Evolutionary conservation across 306 rosid genomes (phyloP), one percentile per base, ranked within the genome.

Genomic region (Quercus wislizeni): DNA sequence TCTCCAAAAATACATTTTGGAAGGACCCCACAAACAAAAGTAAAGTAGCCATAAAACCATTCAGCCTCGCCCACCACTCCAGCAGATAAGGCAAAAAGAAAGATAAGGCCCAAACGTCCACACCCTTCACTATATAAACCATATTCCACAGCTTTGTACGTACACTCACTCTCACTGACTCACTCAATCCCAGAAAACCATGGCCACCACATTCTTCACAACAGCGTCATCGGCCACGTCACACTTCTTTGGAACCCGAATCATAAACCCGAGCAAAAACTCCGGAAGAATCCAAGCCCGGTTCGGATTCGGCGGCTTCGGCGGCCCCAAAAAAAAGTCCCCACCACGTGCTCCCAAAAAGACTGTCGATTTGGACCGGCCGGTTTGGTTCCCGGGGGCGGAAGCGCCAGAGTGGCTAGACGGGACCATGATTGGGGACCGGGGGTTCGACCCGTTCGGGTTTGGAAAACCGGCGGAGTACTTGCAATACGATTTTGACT

Each of bases 341-440:
- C 54, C 80, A 1, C 67, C 90, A 1, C 82, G 81, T 0, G 78
- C 90, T 11, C 82, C 83, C 9, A 87, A 87, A 8, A 41, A 41
- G 46, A 41, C 46, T 41, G 46, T 41, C 46, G 2, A 41, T 9
- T 55, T 69, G 5, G 90, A 81, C 11, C 65, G 92, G 0, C 92
- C 76, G 1, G 88, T 93, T 23, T 93, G 97, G 97, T 81, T 86
- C 38, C 96, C 97, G 0, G 85, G 85, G 0, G 93, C 88, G 0
- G 27, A 89, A 30, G 81, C 87, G 2, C 98, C 93, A 2, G 92
- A 88, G 46, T 93, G 97, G 98, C 94, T 93, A 28, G 94, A 91
- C 69, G 94, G 97, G 0, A 54, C 87, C 11, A 11, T 84, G 83
- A 76, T 90, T 20, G 94, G 94, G 0, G 98, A 91, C 80, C 84